phyloP scores from a whole-genome alignment of 176 grass and related monocot genomes.

The Puccinellia tenuiflora region DNA sequence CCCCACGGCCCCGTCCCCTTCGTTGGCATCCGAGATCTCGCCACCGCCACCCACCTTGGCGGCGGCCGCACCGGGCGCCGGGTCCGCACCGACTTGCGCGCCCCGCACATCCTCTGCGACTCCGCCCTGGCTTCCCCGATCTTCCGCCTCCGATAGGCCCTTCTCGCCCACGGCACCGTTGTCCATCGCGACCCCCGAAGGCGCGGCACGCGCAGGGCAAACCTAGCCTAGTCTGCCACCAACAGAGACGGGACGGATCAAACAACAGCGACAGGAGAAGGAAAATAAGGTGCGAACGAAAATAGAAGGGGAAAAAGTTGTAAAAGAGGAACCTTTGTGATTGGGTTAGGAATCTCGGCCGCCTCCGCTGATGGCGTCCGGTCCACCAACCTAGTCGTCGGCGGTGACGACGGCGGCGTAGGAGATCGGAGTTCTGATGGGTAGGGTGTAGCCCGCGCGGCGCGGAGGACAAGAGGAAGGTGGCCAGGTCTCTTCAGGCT shows the following conservation, averaged over 20 bases:
- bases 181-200: slow-evolving; percentile 20
- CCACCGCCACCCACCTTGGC: not conserved
- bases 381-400: slow-evolving; percentile 14
- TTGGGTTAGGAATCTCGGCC: not conserved
- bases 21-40: not conserved
- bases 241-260: slow-evolving; percentile 29
- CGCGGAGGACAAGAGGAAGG: not conserved
- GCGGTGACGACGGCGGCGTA: not conserved
- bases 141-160: slow-evolving; percentile 2
- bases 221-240: slow-evolving; percentile 34
- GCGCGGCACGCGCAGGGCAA: slow-evolving; percentile 19
- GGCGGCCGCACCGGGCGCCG: slow-evolving; percentile 1
- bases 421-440: not conserved
- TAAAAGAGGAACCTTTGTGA: not conserved
- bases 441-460: not conserved
- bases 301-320: not conserved
- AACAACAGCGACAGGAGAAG: slow-evolving; percentile 5
- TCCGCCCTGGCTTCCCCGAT: slow-evolving; percentile 22
- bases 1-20: not conserved
- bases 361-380: not conserved
- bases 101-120: not conserved
- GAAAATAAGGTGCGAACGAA: not conserved
- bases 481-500: not conserved
- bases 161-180: slow-evolving; percentile 3
- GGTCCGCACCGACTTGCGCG: slow-evolving; percentile 9